Evolutionary conservation across 1,284 basidiomycete species (phyloP), one percentile per base, ranked within the genome.

Genomic region (Ustilago tritici): DNA sequence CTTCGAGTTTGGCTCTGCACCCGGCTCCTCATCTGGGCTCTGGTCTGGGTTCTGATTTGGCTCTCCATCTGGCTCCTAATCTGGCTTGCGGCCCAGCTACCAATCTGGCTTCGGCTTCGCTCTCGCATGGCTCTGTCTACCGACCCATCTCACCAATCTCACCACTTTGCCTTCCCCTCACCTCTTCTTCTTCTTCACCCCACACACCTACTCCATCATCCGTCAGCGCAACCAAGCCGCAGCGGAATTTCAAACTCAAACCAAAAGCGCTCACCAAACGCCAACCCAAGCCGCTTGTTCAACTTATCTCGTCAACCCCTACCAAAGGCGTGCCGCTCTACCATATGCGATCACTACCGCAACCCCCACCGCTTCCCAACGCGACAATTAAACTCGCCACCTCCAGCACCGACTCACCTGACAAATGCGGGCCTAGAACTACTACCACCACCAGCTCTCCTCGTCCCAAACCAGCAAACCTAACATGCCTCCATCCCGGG

Each of bases 401-500:
- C 23, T 28, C 23, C 23, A 28, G 3, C 3, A 28, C 3, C 23
- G 23, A 28, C 23, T 28, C 23, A 28, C 23, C 23, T 28, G 23
- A 28, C 3, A 28, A 28, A 28, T 28, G 23, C 23, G 23, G 2
- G 23, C 23, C 23, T 28, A 28, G 3, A 41, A 41, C 40, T 17
- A 12, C 40, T 32, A 32, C 32, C 53, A 9, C 34, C 52, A 11
- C 14, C 52, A 6, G 17, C 52, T 4, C 9, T 9, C 12, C 31
- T 31, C 23, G 34, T 23, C 15, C 38, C 23, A n/a, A 43, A 17
- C 46, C 35, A 23, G 19, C 34, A 23, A 23, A 46, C 1, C 28
- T 70, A 8, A 34, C 19, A 12, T 71, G 73, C 46, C 17, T 1
- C 41, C 3, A 49, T 2, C 60, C 60, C 11, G 38, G 31, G 2